These are phyloP conservation scores for Laetiporus sulphureus DNA, from an alignment of 1,284 basidiomycete species.

Conservation along the genomic window DNA sequence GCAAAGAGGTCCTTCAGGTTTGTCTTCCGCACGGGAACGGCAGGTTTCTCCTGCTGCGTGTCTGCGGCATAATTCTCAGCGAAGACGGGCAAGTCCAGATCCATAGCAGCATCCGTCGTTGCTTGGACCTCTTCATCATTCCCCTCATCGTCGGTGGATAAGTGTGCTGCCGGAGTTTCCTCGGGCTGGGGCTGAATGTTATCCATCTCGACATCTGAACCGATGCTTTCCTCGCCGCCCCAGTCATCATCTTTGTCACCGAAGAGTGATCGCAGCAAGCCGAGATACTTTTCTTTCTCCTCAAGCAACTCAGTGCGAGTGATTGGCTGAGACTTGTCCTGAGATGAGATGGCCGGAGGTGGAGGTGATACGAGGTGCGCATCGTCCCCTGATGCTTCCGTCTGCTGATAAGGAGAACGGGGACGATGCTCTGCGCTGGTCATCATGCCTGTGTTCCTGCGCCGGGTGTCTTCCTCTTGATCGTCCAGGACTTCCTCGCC, in stretches of 20 bases:
- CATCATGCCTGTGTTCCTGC: neutral
- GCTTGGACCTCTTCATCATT: slow-evolving; percentile 16
- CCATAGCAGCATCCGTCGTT: slow-evolving; percentile 13
- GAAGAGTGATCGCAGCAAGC: slow-evolving; percentile 48
- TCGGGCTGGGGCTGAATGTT: slow-evolving; percentile 4
- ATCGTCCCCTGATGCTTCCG: no score
- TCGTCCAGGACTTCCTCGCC: neutral
- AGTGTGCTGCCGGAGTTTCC: slow-evolving; percentile 4
- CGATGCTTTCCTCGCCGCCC: slow-evolving; percentile 48
- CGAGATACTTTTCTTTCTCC: slow-evolving; percentile 43
- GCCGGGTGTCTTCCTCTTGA: neutral
- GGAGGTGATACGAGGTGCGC: neutral
- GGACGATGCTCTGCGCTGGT: no score
- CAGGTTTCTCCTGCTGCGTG: neutral
- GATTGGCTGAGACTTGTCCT: slow-evolving; percentile 1
- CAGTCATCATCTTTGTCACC: slow-evolving; percentile 37
- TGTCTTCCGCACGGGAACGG: slow-evolving; percentile 12
- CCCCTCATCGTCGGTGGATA: slow-evolving; percentile 25
- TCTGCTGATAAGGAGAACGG: neutral
- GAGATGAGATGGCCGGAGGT: neutral
- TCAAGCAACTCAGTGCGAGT: slow-evolving; percentile 28
- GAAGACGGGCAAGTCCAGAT: slow-evolving; percentile 6
- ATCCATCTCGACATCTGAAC: slow-evolving; percentile 38
- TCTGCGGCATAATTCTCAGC: neutral
- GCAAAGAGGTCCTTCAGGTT: slow-evolving; percentile 66